Conservation (phyloP, 2,329 filamentous ascomycete species). For the Microcyclospora tardicrescens region DNA sequence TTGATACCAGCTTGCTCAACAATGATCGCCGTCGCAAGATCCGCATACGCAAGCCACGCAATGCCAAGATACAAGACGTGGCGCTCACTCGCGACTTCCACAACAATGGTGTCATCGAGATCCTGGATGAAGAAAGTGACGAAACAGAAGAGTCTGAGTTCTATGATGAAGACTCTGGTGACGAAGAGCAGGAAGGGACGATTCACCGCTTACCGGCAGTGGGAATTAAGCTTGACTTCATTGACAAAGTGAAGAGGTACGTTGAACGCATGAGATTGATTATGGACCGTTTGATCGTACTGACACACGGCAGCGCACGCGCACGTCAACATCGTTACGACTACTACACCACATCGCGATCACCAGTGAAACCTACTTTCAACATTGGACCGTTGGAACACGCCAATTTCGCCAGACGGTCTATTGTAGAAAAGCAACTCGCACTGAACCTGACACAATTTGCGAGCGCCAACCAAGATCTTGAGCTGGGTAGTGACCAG, state of each 20-base stretch:
- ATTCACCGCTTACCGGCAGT: slow-evolving; percentile 33
- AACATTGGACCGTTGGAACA: slow-evolving; percentile 12
- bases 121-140: slow-evolving; percentile 29
- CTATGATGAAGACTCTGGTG: slow-evolving; percentile 27
- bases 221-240: slow-evolving; percentile 44
- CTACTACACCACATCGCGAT: too few relatives aligned
- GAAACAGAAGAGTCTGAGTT: slow-evolving; percentile 32
- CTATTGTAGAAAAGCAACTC: slow-evolving; percentile 52
- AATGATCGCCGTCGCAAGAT: slow-evolving; percentile 18
- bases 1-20: slow-evolving; percentile 31
- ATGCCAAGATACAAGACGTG: slow-evolving; percentile 35
- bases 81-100: slow-evolving; percentile 47
- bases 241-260: slow-evolving; percentile 45
- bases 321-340: slow-evolving; percentile 1
- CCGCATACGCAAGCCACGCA: slow-evolving; percentile 39
- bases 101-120: slow-evolving; percentile 37
- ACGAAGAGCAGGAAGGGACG: slow-evolving; percentile 19
- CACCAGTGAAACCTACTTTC: not conserved
- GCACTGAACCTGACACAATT: slow-evolving; percentile 52
- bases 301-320: not conserved
- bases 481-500: slow-evolving; percentile 35
- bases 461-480: slow-evolving; percentile 36
- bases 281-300: too few relatives aligned
- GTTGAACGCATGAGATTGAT: not conserved
- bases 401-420: slow-evolving; percentile 31